Evolutionary conservation across 768 basidiomycete genomes (phyloP), one percentile per base, ranked within the genome.

Genomic region (Kondoa malvinella): DNA sequence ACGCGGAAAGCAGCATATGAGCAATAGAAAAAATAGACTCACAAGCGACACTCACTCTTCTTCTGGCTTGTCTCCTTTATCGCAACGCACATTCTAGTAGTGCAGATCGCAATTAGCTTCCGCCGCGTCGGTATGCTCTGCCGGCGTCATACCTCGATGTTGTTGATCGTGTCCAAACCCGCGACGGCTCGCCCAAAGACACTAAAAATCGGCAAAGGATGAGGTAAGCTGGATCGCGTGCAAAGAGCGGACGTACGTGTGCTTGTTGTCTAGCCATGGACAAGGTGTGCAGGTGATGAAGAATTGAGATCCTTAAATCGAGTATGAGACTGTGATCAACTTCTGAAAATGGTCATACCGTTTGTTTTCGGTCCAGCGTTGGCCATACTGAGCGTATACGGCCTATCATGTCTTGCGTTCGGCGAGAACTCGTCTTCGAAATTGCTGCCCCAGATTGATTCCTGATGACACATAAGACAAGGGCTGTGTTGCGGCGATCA

Each of bases 351-450:
- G 83, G 89, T 88, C 71, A 88, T 91, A 63, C 90, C 94, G 74
- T 96, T 96, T 34, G 92, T 95, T 76, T 92, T 87, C 77, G 71
- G 73, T 56, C 77, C 77, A 66, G 90, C 85, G 74, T 96, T 96
- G 60, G 92, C 92, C 92, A 96, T 95, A 1, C 90, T 92, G 68
- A 94, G 83, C 67, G 65, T 69, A 86, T 96, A 97, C 0, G 95
- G 94, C 66, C 92, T 82, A 77, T 96, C 92, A 77, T 96, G 92
- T 77, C 85, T 86, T 69, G 92, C 78, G 58, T 88, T 86, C 71
- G 92, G 86, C 25, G 86, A 82, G 74, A 97, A 91, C 78, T 97
- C 94, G 74, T 99, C 95, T 67, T 92, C 84, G 79, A 99, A 99
- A 8, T 90, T 88, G 16, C 86, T 89, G 0, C 89, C 92, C 95